Evolutionary conservation across 768 basidiomycete species (phyloP), one percentile per base, ranked within the genome.

Genomic region (Ramaria sp.): DNA sequence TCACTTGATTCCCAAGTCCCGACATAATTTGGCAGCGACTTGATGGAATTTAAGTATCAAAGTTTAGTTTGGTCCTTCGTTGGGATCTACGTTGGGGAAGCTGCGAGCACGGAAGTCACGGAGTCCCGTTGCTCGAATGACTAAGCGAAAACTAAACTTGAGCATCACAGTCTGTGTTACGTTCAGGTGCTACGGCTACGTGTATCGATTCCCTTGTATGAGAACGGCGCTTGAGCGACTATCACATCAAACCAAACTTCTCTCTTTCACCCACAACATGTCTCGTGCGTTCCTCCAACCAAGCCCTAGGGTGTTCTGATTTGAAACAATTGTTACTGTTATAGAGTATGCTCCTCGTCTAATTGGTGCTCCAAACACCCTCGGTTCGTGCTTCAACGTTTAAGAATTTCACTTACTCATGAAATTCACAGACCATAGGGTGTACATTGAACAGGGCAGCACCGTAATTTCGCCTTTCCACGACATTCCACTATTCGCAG

Each of bases 401-500:
- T 25, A 56, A 20, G 30, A 30, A 34, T 55, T 55, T 51, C 32
- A 37, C 50, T 47, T 43, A 7, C 7, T 50, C 36, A 15, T 3
- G 22, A 15, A 32, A 44, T 47, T 16, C 22, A 48, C 70, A 97
- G 96, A 98, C 63, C 91, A 97, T 74, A 87, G 95, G 61, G 85
- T 95, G 57, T 99, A 71, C 79, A 82, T 92, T 71, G 94, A 98
- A 70, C 85, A 89, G 66, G 85, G 88, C 63, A 85, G 86, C 62
- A 77, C 79, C 52, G 85, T 88, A 67, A 72, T 89, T 53, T 91
- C 90, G 10, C 76, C 86, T 57, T 92, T 84, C 80, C 96, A 98
- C 67, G 96, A 99, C 73, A 88, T 99, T 68, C 92, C 95, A 10
- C 92, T 98, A 65, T 97, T 96, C 69, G 93, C 93, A 52, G 92